Conservation (phyloP, 768 basidiomycete genomes). For the Pulveroboletus sp. region DNA sequence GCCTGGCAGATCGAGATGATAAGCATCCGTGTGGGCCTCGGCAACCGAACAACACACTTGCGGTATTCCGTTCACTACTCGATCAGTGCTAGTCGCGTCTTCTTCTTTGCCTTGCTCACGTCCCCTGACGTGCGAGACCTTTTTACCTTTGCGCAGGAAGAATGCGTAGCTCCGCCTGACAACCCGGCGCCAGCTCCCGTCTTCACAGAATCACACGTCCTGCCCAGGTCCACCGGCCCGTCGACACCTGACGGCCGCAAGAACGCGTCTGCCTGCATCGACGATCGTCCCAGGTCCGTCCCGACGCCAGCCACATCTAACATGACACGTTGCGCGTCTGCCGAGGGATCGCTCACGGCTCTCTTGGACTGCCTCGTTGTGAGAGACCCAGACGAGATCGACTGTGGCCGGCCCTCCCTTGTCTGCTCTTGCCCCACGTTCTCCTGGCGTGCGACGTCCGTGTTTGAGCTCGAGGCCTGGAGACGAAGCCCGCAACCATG, state of each 20-base stretch:
- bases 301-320: too few species aligned
- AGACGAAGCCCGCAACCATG: conserved; percentile 13
- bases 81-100: conserved; percentile 20
- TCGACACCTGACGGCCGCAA: conserved; percentile 23
- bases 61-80: conserved; percentile 20
- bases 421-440: conserved; percentile 16
- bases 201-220: conserved; percentile 5
- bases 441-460: conserved; percentile 4
- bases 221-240: conserved; percentile 11
- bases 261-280: conserved; percentile 13
- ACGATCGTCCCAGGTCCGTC: conserved; percentile 40
- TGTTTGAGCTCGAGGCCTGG: conserved; percentile 16
- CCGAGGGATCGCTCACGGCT: too few species aligned
- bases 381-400: conserved; percentile 9
- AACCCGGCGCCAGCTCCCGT: conserved; percentile 1
- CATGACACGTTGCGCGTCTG: too few species aligned
- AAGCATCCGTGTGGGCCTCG: conserved; percentile 11
- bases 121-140: conserved; percentile 21
- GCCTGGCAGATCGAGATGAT: conserved; percentile 18
- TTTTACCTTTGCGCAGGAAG: conserved; percentile 16
- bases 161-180: conserved; percentile 3
- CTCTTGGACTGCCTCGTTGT: conserved; percentile 8
- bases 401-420: conserved; percentile 13
- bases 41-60: conserved; percentile 19
- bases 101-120: conserved; percentile 20